Evolutionary conservation across 305 asterid genomes (phyloP), one percentile per base, ranked within the genome.

Genomic region (Solanum hybrid): DNA sequence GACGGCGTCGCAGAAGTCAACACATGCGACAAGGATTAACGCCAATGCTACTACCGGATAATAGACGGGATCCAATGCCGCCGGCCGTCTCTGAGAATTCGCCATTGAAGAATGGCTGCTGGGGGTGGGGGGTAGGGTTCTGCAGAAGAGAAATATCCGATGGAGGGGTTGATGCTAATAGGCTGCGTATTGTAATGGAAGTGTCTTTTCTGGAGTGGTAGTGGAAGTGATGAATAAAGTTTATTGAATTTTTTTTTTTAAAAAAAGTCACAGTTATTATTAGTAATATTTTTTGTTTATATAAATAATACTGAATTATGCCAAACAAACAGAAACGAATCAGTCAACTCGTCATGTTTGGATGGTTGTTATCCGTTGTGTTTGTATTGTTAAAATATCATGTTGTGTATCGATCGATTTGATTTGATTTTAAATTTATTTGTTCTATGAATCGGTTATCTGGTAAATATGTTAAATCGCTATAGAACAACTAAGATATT

Each of bases 1-100:
- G 46, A 92, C 97, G 91, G 99, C 98, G 93, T 96, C 97, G 91
- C 97, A 94, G 82, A 96, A 95, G 91, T 97, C 99, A 24, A 93
- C 95, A 93, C 95, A 95, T n/a, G 98, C 94, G 88, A 93, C 92
- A 8, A 97, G 93, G 69, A 96, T 88, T 51, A 95, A 91, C 8
- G 95, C 90, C 86, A 95, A 91, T 28, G 94, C 87, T 81, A 96
- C 46, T 64, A 91, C 92, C 39, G 98, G 93, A 89, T 96, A 95
- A 90, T 89, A 92, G 26, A 95, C 84, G 81, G 96, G 95, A 89
- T 90, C 94, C 91, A 92, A 87, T 86, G 90, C 89, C 11, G 93
- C 88, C 34, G 92, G 75, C 80, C 90, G 89, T 57, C 89, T 87
- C 90, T 91, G 96, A 85, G 93, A 92, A 93, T 91, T 97, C 92